phyloP scores from a whole-genome alignment of 2,329 filamentous ascomycete species.

The Erysiphe pulchra region DNA sequence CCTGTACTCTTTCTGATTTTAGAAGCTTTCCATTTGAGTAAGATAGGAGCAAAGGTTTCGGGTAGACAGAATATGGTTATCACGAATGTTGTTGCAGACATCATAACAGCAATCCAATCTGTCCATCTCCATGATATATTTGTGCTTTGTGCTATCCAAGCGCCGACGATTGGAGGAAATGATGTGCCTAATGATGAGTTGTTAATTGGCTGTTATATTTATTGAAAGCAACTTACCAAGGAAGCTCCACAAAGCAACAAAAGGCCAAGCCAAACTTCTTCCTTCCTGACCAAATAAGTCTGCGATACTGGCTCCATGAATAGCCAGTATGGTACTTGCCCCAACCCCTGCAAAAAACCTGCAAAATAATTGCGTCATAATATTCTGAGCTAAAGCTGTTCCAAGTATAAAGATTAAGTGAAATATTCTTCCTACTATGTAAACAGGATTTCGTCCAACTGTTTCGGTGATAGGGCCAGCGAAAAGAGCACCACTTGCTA shows the following conservation, averaged over 20 bases:
- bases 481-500: slow-evolving; percentile 15
- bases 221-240: not conserved
- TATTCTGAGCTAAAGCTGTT: slow-evolving; percentile 23
- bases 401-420: slow-evolving; percentile 21
- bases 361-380: slow-evolving; percentile 25
- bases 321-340: slow-evolving; percentile 22
- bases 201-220: not conserved
- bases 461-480: slow-evolving; percentile 17
- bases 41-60: slow-evolving; percentile 23
- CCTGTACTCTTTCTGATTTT: slow-evolving; percentile 13
- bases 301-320: slow-evolving; percentile 30
- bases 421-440: slow-evolving; percentile 16
- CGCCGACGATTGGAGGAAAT: slow-evolving; percentile 14
- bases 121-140: slow-evolving; percentile 31
- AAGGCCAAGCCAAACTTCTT: not conserved
- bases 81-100: slow-evolving; percentile 17
- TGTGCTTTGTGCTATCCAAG: slow-evolving; percentile 20
- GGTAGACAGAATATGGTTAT: slow-evolving; percentile 20
- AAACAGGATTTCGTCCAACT: slow-evolving; percentile 18
- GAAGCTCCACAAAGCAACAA: not conserved
- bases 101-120: slow-evolving; percentile 26
- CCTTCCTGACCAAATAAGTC: slow-evolving; percentile 29
- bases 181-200: slow-evolving; percentile 7
- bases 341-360: slow-evolving; percentile 28
- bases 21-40: slow-evolving; percentile 22